Conservation (phyloP, 495 filamentous ascomycete genomes). For the Haplographium delicatum region DNA sequence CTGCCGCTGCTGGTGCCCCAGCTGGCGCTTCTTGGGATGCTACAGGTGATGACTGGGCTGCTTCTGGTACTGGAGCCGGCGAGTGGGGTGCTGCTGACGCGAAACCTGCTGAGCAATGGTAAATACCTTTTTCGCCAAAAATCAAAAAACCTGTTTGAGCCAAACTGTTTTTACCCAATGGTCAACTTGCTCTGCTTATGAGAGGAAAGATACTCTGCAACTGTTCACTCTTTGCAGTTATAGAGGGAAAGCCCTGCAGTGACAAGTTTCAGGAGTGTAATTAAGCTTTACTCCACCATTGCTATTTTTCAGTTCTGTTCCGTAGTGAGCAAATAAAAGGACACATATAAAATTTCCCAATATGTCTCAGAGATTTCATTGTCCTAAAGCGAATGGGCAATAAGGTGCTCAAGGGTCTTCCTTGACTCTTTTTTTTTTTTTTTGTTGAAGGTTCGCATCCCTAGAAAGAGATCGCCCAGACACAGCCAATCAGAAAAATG, state of each 20-base stretch:
- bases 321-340: too few species aligned
- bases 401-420: too few species aligned
- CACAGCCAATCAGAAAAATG: too few species aligned
- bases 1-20: constrained; percentile 39
- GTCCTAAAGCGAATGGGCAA: too few species aligned
- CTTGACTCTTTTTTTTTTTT: too few species aligned
- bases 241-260: constrained; percentile 93
- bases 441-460: too few species aligned
- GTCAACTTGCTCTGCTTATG: constrained; percentile 71
- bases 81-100: constrained; percentile 53
- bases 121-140: constrained; percentile 14
- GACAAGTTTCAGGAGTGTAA: constrained; percentile 40
- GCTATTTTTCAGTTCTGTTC: constrained; percentile 19
- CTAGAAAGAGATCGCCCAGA: too few species aligned
- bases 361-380: too few species aligned
- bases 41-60: constrained; percentile 67
- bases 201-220: constrained; percentile 89
- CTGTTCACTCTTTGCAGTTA: constrained; percentile 43
- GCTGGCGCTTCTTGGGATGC: constrained; percentile 53
- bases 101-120: constrained; percentile 22
- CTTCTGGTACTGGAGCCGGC: constrained; percentile 49
- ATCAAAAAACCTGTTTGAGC: constrained; percentile 3
- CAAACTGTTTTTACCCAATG: constrained; percentile 8
- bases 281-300: constrained; percentile 48
- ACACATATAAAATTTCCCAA: too few species aligned